Evolutionary conservation across 2,329 filamentous ascomycete genomes (phyloP).

Genomic region (Calonectria crousiana): DNA sequence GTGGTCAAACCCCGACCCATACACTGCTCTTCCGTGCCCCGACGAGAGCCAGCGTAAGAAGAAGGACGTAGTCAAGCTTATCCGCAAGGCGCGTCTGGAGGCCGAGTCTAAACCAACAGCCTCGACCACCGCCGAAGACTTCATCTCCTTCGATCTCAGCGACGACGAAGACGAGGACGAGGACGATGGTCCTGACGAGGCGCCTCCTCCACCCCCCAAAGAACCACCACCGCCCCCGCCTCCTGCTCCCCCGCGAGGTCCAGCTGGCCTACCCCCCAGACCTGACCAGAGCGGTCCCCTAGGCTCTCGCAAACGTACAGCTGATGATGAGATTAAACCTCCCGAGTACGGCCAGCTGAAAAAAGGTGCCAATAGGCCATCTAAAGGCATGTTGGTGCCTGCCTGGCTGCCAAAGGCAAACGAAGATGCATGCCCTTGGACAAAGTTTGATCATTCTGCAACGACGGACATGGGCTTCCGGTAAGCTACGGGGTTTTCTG

Average conservation of each 20-base stretch:
- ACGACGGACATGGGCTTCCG: constrained; percentile 67
- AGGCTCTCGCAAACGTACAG: constrained; percentile 80
- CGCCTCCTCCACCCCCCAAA: constrained; percentile 31
- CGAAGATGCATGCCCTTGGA: constrained; percentile 73
- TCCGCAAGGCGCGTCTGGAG: constrained; percentile 86
- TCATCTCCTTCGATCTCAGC: constrained; percentile 85
- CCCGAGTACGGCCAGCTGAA: constrained; percentile 66
- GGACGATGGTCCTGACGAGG: constrained; percentile 34
- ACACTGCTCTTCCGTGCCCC: constrained; percentile 85
- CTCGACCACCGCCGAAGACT: constrained; percentile 78
- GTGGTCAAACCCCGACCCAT: constrained; percentile 97
- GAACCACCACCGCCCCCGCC: constrained; percentile 35
- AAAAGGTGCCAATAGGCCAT: constrained; percentile 61
- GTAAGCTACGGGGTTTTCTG: constrained; percentile 56
- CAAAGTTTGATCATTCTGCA: constrained; percentile 64
- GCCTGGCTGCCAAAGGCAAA: constrained; percentile 63
- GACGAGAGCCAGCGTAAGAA: constrained; percentile 81
- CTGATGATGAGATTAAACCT: constrained; percentile 75
- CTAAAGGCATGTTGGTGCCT: constrained; percentile 62
- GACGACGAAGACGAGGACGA: constrained; percentile 63
- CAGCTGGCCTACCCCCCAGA: constrained; percentile 31
- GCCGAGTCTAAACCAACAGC: constrained; percentile 60
- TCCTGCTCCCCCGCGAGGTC: constrained; percentile 37
- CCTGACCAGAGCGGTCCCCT: constrained; percentile 58
- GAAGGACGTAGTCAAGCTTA: constrained; percentile 89